Evolutionary conservation across 495 filamentous ascomycete species (phyloP).

Genomic region (Penicillium cinerascens): DNA sequence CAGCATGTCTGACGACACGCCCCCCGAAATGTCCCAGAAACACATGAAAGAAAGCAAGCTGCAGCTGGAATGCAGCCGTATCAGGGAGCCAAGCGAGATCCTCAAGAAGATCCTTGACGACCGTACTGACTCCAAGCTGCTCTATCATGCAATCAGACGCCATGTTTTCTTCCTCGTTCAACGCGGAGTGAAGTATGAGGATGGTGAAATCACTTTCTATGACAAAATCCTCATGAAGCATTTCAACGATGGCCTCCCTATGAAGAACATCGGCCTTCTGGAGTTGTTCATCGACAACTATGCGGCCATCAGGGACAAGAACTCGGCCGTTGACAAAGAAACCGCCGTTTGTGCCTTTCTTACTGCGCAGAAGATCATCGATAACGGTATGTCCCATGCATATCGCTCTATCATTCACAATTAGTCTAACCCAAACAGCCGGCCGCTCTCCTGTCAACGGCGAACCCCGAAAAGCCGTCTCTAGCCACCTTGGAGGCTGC

Average conservation of each 20-base stretch:
- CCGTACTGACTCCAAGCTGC: constrained; percentile 9
- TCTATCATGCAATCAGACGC: constrained; percentile 28
- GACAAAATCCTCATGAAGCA: constrained; percentile 38
- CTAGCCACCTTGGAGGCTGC: too few species aligned
- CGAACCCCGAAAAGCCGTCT: too few species aligned
- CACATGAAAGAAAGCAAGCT: neutral
- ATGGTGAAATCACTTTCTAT: constrained; percentile 40
- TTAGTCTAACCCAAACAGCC: neutral
- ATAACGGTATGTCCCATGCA: neutral
- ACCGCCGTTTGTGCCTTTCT: constrained; percentile 5
- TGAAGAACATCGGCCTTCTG: constrained; percentile 26
- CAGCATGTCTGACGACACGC: too few species aligned
- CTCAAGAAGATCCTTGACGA: constrained; percentile 17
- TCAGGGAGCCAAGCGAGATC: neutral
- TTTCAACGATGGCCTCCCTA: constrained; percentile 24
- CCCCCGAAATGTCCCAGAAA: neutral
- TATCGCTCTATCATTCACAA: neutral
- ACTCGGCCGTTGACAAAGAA: neutral
- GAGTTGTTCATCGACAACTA: constrained; percentile 42
- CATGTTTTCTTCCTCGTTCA: constrained; percentile 28
- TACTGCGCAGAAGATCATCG: constrained; percentile 5
- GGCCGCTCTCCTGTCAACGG: too few species aligned
- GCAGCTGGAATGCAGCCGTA: neutral
- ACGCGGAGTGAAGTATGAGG: constrained; percentile 34
- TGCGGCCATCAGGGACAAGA: constrained; percentile 24